These are phyloP conservation scores for Asterella californica DNA, from an alignment of 225 moss, liverwort and hornwort genomes.

Conservation along the genomic window DNA sequence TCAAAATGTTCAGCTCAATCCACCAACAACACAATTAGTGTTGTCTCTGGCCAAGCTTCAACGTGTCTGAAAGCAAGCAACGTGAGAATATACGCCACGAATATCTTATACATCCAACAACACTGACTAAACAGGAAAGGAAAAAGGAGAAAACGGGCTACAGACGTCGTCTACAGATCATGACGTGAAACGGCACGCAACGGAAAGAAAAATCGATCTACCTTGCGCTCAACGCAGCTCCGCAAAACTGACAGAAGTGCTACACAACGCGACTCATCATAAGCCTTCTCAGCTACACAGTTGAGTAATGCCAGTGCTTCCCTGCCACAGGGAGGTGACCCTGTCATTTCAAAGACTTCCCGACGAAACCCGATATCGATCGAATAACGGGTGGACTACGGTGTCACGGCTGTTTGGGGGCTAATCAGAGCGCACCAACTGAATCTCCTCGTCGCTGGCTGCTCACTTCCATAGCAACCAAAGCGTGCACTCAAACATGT, in stretches of 20 bases:
- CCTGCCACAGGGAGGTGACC: slow-evolving; percentile 27
- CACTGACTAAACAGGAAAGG: too few species aligned
- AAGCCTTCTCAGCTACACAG: slow-evolving; percentile 38
- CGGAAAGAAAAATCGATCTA: not conserved
- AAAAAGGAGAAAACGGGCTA: not conserved
- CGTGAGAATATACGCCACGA: not conserved
- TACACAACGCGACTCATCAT: slow-evolving; percentile 37
- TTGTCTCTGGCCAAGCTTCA: too few species aligned
- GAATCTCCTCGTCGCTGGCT: not conserved
- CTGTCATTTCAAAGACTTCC: slow-evolving; percentile 5
- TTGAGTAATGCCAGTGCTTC: slow-evolving; percentile 45
- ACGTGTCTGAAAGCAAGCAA: not conserved
- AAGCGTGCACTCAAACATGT: too few species aligned
- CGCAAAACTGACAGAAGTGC: slow-evolving; percentile 32
- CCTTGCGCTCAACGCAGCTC: slow-evolving; percentile 39
- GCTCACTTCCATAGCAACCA: not conserved
- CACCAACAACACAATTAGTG: too few species aligned
- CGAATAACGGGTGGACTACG: not conserved
- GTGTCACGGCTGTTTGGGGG: too few species aligned
- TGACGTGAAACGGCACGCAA: not conserved
- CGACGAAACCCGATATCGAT: not conserved
- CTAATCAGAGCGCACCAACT: not conserved
- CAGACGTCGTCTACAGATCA: not conserved
- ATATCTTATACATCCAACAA: too few species aligned
- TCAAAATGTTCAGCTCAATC: too few species aligned